Evolutionary conservation across 164 flowering plant genomes (phyloP).

Genomic region (Magnolia sinica): DNA sequence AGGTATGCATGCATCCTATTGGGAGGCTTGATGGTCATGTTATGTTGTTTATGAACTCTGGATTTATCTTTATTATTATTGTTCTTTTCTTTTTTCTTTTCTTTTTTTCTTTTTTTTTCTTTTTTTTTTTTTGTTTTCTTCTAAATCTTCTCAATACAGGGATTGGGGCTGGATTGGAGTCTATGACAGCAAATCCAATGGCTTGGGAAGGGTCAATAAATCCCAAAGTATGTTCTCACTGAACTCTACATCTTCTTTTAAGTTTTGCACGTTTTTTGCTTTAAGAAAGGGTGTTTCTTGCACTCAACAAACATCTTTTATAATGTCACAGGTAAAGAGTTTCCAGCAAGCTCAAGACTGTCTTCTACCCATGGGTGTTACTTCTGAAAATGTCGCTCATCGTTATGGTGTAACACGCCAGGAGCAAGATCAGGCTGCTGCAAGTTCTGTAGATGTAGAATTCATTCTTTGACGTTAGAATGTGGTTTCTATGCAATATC

Average conservation of each 20-base stretch:
- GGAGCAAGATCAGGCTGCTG: constrained; percentile 98
- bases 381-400: constrained; percentile 97
- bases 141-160: constrained; percentile 35
- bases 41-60: neutral
- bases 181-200: constrained; percentile 79
- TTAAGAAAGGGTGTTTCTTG: neutral
- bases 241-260: constrained; percentile 2
- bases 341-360: constrained; percentile 77
- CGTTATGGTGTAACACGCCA: constrained; percentile 85
- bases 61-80: neutral
- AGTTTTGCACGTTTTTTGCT: neutral
- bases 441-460: constrained; percentile 34
- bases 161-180: constrained; percentile 95
- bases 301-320: neutral
- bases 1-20: constrained; percentile 36
- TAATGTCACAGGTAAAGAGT: constrained; percentile 43
- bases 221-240: constrained; percentile 53
- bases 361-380: constrained; percentile 96
- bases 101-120: accelerated
- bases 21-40: neutral
- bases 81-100: too few species aligned
- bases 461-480: neutral
- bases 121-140: too few species aligned
- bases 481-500: neutral
- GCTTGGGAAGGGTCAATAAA: constrained; percentile 75